Base-by-base conservation (phyloP, 306 rosid genomes). In the Oxytropis ochrocephala region DNA sequence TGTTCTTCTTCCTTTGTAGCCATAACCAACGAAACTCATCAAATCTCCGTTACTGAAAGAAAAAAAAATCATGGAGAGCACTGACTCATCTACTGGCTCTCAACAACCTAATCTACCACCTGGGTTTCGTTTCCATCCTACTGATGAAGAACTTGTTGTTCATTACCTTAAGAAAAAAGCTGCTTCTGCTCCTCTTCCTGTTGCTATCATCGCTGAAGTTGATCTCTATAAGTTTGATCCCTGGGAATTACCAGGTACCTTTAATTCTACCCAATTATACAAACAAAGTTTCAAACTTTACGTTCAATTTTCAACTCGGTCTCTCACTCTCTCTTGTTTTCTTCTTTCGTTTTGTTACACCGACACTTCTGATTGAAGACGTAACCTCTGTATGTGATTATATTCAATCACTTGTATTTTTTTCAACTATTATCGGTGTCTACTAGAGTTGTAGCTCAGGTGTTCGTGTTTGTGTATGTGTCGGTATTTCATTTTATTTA, bases 171-270 rank as follows among this genome's bases (percentile, higher is more conserved):
- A 94, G 95, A 91, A 88, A 64, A 88, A 87, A 75, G 51, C 71
- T 19, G 46, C 75, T 54, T 90, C 96, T 0, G 80, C 78, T 24
- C 95, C 96, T 48, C 80, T 94, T 7, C 98, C 97, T 0, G 91
- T 88, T 0, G 79, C 92, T 64, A 84, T 94, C 42, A 87, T 94
- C 77, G 95, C 98, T 9, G 98, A 94, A 36, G 95, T 94, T 38
- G 95, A 94, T 72, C 96, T 94, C 51, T 91, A 94, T 85, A 94
- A 94, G 82, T 94, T 87, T 30, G 98, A 94, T 68, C 98, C 98
- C 0, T 94, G 97, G 98, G 95, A 94, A 78, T 87, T 94, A 13
- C 98, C 97, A 49, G 96, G 98, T 90, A 64, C 6, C 29, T 24
- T 24, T 24, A 24, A 14, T 74, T 4, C 46, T 54, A 4, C 41